Percentiles rank a stretch among this genome's conserved stretches.
These are phyloP conservation scores for Aspergillus carbonarius DNA, from an alignment of 2,329 filamentous ascomycete genomes.

Conservation along the genomic window DNA sequence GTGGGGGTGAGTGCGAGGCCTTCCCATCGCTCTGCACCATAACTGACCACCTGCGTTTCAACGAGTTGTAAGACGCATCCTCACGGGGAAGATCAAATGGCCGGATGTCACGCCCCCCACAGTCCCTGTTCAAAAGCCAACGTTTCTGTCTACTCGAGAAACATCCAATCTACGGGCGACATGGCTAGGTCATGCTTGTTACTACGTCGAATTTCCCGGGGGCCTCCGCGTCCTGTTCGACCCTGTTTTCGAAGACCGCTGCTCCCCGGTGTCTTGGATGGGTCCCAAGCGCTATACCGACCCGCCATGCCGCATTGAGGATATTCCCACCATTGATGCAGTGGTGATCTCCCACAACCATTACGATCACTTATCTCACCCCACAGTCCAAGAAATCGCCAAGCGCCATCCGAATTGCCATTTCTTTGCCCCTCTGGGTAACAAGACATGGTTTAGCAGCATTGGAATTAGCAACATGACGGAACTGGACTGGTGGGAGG, in stretches of 20 bases:
- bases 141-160: constrained; percentile 63
- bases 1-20: constrained; percentile 18
- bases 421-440: constrained; percentile 83
- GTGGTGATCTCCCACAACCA: constrained; percentile 84
- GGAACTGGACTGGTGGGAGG: constrained; percentile 95
- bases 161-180: constrained; percentile 71
- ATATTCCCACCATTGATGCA: constrained; percentile 63
- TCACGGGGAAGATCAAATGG: constrained; percentile 51
- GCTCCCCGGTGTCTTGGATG: constrained; percentile 70
- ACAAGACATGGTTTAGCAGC: constrained; percentile 76
- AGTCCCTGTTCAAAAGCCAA: constrained; percentile 65
- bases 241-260: constrained; percentile 86
- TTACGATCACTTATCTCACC: constrained; percentile 86
- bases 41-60: neutral
- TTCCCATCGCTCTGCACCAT: neutral
- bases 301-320: constrained; percentile 71
- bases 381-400: constrained; percentile 69
- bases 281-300: constrained; percentile 77
- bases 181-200: constrained; percentile 94
- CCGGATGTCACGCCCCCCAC: constrained; percentile 66
- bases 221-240: constrained; percentile 90
- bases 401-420: constrained; percentile 73
- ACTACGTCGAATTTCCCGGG: constrained; percentile 83
- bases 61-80: constrained; percentile 4
- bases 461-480: constrained; percentile 74